Evolutionary conservation across 495 filamentous ascomycete species (phyloP), one percentile per base, ranked within the genome.

Genomic region (Xylaria cubensis): DNA sequence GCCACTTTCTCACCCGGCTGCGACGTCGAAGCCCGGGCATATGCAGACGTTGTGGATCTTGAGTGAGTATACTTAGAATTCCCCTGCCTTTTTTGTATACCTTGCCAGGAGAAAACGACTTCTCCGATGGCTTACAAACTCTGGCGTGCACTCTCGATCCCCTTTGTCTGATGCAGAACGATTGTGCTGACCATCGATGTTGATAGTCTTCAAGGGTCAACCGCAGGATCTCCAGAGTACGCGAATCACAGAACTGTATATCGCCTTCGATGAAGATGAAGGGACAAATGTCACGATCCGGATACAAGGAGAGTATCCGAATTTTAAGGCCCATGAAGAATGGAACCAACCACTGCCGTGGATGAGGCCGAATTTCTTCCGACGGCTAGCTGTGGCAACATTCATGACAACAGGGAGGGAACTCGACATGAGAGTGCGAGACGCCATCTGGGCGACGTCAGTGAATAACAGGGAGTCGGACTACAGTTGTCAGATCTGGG

Each of bases 201-300:
- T 55, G 48, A 53, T 56, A 71, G 69, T 77, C 46, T 79, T 79
- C 68, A 73, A 73, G 12, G 77, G 77, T 34, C 67, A 74, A 34
- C 77, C 77, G 64, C 74, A 70, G 73, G 77, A 79, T 63, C 75
- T 79, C 66, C 77, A 79, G 71, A 77, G 75, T 29, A 55, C 74
- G 61, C 75, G 77, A 63, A 67, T 75, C 64, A 79, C 77, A 70
- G 75, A 79, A 66, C 56, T 79, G 59, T 73, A 69, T 29, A 79
- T 79, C 58, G 74, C 75, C 46, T 79, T 79, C 69, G 75, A 79
- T 34, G 77, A 77, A 24, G 73, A 77, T 67, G 77, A 79, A 69
- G 70, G 46, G 36, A 73, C 62, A 58, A 79, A 79, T 56, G 72
- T 79, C 74, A 79, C 75, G 53, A 74, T 79, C 50, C 77, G 73